A percentile compares a stretch with the other conserved stretches of the same genome.
Conservation (phyloP, 345 rosid species). For the Arabidopsis arenosa region DNA sequence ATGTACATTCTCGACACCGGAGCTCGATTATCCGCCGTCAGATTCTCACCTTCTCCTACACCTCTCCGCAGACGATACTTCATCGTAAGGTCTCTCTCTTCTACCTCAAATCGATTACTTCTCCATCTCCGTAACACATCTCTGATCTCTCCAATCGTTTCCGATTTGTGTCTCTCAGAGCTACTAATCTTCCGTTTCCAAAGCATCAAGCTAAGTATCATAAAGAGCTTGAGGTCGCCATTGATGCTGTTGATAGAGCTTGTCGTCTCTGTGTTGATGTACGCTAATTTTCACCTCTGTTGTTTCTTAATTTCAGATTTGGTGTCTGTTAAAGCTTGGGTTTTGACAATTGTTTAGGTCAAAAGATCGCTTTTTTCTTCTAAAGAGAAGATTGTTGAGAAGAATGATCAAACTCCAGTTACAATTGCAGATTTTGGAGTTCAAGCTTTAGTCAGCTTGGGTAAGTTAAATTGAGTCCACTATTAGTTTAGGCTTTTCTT, state of each 20-base stretch:
- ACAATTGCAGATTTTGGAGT: constrained; percentile 95
- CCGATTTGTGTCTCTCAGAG: constrained; percentile 42
- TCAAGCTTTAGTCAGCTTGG: constrained; percentile 85
- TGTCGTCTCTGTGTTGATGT: constrained; percentile 85
- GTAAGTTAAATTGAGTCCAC: constrained; percentile 36
- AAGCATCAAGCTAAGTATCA: constrained; percentile 67
- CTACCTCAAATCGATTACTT: constrained; percentile 19
- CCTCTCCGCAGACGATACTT: constrained; percentile 43
- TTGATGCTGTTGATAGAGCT: constrained; percentile 76
- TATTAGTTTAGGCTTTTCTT: neutral
- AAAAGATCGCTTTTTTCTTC: constrained; percentile 49
- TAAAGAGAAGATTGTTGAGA: constrained; percentile 63
- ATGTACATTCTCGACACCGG: constrained; percentile 55
- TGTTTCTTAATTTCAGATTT: constrained; percentile 14
- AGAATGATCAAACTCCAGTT: constrained; percentile 83
- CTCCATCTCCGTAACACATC: neutral
- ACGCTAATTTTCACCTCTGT: neutral
- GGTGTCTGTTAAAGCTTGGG: neutral
- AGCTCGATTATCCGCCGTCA: constrained; percentile 52
- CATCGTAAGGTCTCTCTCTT: constrained; percentile 54
- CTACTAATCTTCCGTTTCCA: constrained; percentile 67
- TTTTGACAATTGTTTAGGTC: constrained; percentile 18
- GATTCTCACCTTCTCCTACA: constrained; percentile 36
- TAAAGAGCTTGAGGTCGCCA: constrained; percentile 74
- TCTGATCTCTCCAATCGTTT: neutral